Evolutionary conservation across 2,329 filamentous ascomycete species (phyloP).

Genomic region (Colletotrichum tabaci): DNA sequence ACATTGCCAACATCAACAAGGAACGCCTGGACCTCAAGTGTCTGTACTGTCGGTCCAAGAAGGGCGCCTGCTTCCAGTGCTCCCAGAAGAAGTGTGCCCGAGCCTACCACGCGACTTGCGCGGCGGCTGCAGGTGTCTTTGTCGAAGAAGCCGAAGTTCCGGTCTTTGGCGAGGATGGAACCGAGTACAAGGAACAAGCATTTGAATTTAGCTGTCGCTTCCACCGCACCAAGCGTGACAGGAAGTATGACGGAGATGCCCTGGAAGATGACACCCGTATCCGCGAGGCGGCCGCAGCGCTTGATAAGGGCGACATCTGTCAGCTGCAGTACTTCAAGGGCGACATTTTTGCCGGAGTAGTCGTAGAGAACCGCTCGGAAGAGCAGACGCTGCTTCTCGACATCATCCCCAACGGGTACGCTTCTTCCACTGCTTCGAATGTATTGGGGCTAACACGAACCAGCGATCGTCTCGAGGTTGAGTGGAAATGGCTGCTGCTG

Average conservation of each 20-base stretch:
- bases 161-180: constrained; percentile 90
- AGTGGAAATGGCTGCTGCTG: constrained; percentile 88
- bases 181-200: constrained; percentile 91
- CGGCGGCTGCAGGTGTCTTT: constrained; percentile 90
- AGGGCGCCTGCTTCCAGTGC: constrained; percentile 97
- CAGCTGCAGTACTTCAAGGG: constrained; percentile 88
- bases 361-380: constrained; percentile 84
- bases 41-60: constrained; percentile 93
- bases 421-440: constrained; percentile 44
- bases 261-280: constrained; percentile 81
- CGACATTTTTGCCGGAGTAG: constrained; percentile 91
- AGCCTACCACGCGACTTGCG: constrained; percentile 96
- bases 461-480: constrained; percentile 82
- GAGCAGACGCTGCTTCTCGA: constrained; percentile 86
- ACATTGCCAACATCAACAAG: constrained; percentile 86
- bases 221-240: constrained; percentile 89
- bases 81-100: constrained; percentile 94
- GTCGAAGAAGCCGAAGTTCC: constrained; percentile 90
- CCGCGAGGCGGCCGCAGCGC: constrained; percentile 75
- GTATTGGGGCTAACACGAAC: constrained; percentile 56
- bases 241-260: constrained; percentile 77
- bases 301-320: constrained; percentile 82
- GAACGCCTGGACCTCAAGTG: constrained; percentile 93
- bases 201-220: constrained; percentile 96
- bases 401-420: constrained; percentile 87